These are phyloP conservation scores for Pythium sp. DNA, from an alignment of 352 stramenopile species.

Conservation along the genomic window DNA sequence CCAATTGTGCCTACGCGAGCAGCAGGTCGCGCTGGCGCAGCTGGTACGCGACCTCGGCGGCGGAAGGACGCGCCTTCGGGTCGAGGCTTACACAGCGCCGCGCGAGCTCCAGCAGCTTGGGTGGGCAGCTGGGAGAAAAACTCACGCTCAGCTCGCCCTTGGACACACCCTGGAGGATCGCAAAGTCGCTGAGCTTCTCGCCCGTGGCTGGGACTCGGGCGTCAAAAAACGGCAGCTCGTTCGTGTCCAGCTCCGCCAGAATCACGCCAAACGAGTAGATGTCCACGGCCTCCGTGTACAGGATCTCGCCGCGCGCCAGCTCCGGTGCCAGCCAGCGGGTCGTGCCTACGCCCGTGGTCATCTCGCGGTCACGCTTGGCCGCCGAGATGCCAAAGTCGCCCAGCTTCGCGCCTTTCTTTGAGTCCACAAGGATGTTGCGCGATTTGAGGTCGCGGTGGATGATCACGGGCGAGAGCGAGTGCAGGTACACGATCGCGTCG, in stretches of 20 bases:
- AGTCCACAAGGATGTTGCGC: slow-evolving; percentile 67
- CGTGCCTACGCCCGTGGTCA: slow-evolving; percentile 64
- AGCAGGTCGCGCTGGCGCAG: slow-evolving; percentile 53
- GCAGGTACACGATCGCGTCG: slow-evolving; percentile 67
- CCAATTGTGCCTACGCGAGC: slow-evolving; percentile 20
- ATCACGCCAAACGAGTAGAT: slow-evolving; percentile 72
- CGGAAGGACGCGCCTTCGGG: slow-evolving; percentile 45
- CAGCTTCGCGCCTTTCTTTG: slow-evolving; percentile 60
- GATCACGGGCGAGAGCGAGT: slow-evolving; percentile 59
- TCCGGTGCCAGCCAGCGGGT: slow-evolving; percentile 64
- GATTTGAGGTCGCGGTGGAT: slow-evolving; percentile 74
- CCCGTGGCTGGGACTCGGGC: slow-evolving; percentile 23
- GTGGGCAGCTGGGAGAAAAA: slow-evolving; percentile 38
- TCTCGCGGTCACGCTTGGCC: slow-evolving; percentile 48
- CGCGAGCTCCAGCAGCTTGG: slow-evolving; percentile 44
- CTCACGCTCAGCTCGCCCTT: slow-evolving; percentile 36
- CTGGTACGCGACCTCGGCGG: slow-evolving; percentile 59
- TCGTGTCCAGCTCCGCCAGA: slow-evolving; percentile 64
- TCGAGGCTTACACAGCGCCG: slow-evolving; percentile 52
- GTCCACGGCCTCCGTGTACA: slow-evolving; percentile 65
- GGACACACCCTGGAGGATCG: slow-evolving; percentile 54
- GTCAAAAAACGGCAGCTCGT: slow-evolving; percentile 61
- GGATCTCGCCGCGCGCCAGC: slow-evolving; percentile 52
- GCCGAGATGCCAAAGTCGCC: slow-evolving; percentile 68
- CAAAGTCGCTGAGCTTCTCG: slow-evolving; percentile 54